Evolutionary conservation across 257 asterid species (phyloP).

Genomic region (Lithospermum erythrorhizon): DNA sequence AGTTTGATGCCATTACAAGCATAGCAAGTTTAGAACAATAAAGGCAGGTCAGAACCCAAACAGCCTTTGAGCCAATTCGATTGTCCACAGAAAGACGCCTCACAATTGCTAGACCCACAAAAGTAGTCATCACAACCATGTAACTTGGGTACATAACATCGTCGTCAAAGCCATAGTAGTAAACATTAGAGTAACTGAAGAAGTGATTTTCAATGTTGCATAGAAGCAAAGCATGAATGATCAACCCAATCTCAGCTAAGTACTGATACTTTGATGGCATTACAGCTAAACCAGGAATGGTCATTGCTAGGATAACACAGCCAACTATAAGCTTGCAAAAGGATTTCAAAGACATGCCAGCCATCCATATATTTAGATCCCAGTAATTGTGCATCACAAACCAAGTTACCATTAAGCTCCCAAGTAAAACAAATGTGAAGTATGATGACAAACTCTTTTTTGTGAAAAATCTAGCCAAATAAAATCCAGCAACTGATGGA

Average conservation of each 20-base stretch:
- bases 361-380: conserved; percentile 97
- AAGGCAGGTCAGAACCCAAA: conserved; percentile 86
- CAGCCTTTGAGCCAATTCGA: conserved; percentile 76
- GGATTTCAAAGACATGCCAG: conserved; percentile 94
- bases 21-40: conserved; percentile 74
- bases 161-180: conserved; percentile 91
- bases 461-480: conserved; percentile 88
- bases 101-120: conserved; percentile 78
- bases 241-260: conserved; percentile 73
- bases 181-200: conserved; percentile 77
- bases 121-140: conserved; percentile 86
- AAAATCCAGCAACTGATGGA: conserved; percentile 86
- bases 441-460: conserved; percentile 80
- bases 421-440: conserved; percentile 76
- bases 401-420: conserved; percentile 94
- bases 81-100: conserved; percentile 76
- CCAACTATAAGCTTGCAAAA: conserved; percentile 95
- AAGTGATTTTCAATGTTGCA: conserved; percentile 81
- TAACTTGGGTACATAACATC: conserved; percentile 97
- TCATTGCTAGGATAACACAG: conserved; percentile 77
- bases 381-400: conserved; percentile 95
- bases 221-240: conserved; percentile 74
- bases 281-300: conserved; percentile 89
- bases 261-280: conserved; percentile 68
- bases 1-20: conserved; percentile 82